Conservation (phyloP, 768 basidiomycete genomes). For the Leccinum subtestaceum region DNA sequence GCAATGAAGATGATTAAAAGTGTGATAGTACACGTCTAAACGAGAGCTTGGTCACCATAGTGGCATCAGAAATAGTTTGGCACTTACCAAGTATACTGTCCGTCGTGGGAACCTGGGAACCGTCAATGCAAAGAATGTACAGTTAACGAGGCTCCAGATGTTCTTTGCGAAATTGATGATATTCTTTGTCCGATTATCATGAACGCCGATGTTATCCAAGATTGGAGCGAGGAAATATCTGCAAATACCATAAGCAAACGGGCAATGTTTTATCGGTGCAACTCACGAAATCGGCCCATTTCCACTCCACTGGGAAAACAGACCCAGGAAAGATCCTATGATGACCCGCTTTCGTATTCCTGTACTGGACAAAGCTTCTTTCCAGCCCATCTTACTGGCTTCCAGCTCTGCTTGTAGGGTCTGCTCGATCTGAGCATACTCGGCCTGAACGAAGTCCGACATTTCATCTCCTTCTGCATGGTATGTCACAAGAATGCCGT, state of each 20-base stretch:
- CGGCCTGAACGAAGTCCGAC: not conserved
- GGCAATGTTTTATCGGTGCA: rapidly evolving
- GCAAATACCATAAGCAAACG: not conserved
- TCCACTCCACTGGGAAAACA: conserved; percentile 20
- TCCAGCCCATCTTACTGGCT: not conserved
- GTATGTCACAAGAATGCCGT: conserved; percentile 42
- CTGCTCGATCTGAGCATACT: not conserved
- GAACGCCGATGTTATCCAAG: conserved; percentile 20
- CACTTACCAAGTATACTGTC: conserved; percentile 13
- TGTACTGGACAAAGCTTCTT: conserved; percentile 1
- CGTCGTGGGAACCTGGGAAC: conserved; percentile 18
- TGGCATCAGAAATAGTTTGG: not conserved
- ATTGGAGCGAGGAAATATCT: conserved; percentile 14
- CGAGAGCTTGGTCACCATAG: not conserved
- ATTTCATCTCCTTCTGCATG: not conserved
- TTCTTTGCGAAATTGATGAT: conserved; percentile 11
- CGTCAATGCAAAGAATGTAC: conserved; percentile 2
- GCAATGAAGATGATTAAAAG: conserved; percentile 12
- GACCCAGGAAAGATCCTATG: conserved; percentile 11
- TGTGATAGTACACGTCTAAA: conserved; percentile 15
- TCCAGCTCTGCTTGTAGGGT: conserved; percentile 24
- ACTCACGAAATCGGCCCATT: conserved; percentile 9
- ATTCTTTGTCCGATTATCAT: conserved; percentile 19
- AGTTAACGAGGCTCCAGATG: conserved; percentile 13
- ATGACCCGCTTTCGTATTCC: conserved; percentile 19